Percentiles rank a stretch among this genome's conserved stretches.
These are phyloP conservation scores for Simplicillium sp. DNA, from an alignment of 2,329 filamentous ascomycete genomes.

Conservation along the genomic window DNA sequence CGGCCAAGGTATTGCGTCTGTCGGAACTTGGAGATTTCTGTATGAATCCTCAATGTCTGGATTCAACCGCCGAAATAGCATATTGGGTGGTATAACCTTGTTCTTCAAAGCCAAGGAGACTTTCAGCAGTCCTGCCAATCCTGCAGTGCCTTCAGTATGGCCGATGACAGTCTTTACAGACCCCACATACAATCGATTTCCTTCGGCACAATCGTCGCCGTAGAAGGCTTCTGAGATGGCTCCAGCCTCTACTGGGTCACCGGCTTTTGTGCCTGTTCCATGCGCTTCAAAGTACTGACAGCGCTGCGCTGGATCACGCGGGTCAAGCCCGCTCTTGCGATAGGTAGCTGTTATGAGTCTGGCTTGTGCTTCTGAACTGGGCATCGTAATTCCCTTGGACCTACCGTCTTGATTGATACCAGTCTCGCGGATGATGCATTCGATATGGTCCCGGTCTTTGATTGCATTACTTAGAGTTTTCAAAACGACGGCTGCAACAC, in stretches of 20 bases:
- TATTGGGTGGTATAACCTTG: conserved; percentile 34
- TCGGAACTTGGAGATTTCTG: conserved; percentile 10
- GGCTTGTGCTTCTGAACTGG: conserved; percentile 32
- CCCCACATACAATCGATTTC: conserved; percentile 21
- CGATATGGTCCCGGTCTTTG: conserved; percentile 40
- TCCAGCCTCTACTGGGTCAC: conserved; percentile 40
- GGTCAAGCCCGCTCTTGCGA: conserved; percentile 23
- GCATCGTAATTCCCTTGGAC: conserved; percentile 45
- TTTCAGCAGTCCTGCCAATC: conserved; percentile 37
- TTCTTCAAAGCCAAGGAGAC: conserved; percentile 34
- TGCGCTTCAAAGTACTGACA: conserved; percentile 34
- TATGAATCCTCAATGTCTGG: conserved; percentile 24
- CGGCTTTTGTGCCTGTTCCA: conserved; percentile 18
- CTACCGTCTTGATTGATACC: conserved; percentile 44
- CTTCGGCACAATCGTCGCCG: conserved; percentile 1
- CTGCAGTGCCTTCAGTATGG: conserved; percentile 36
- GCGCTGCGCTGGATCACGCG: conserved; percentile 16
- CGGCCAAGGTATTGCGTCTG: conserved; percentile 5
- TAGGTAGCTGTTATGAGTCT: conserved; percentile 28
- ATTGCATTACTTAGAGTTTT: conserved; percentile 36
- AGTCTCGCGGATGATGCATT: conserved; percentile 35
- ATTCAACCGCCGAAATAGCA: conserved; percentile 36
- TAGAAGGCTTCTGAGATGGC: conserved; percentile 35
- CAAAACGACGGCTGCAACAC: conserved; percentile 33
- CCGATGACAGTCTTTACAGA: conserved; percentile 38